A percentile compares a stretch with the other conserved stretches of the same genome.
phyloP scores from a whole-genome alignment of 225 moss, liverwort and hornwort genomes.

The Bryum argenteum region DNA sequence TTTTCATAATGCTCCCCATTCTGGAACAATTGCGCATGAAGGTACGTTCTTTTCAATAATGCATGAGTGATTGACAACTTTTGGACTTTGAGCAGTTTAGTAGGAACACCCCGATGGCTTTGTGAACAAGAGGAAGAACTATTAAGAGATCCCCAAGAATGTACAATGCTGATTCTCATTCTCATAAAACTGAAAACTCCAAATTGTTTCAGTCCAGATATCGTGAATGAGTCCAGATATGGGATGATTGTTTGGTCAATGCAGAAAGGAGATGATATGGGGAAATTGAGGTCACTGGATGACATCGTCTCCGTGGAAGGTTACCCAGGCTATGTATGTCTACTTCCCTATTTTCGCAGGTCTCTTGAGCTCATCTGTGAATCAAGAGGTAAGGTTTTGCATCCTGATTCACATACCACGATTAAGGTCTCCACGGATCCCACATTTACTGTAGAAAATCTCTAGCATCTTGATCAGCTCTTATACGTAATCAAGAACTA shows the following conservation, averaged over 20 bases:
- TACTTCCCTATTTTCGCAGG: constrained; percentile 50
- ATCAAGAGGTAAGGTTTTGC: constrained; percentile 55
- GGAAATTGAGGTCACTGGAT: constrained; percentile 72
- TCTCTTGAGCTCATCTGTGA: constrained; percentile 65
- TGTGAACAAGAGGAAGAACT: too few species aligned
- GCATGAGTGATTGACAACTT: too few species aligned
- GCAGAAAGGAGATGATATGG: constrained; percentile 78
- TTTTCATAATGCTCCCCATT: constrained; percentile 65
- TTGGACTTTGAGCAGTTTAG: too few species aligned
- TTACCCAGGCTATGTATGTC: constrained; percentile 58
- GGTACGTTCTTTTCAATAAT: constrained; percentile 25
- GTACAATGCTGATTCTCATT: too few species aligned
- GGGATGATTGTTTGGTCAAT: constrained; percentile 18
- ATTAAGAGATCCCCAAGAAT: too few species aligned
- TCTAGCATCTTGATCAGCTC: too few species aligned
- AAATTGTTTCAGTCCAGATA: too few species aligned
- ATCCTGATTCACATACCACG: constrained; percentile 3
- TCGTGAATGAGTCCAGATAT: not conserved
- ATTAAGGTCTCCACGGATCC: too few species aligned
- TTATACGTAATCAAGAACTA: constrained; percentile 77
- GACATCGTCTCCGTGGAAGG: constrained; percentile 73
- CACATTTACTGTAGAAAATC: too few species aligned
- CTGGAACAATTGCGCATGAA: constrained; percentile 75
- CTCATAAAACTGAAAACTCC: too few species aligned
- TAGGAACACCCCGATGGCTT: too few species aligned